Conservation (phyloP, 2,329 filamentous ascomycete species). For the Colletotrichum limetticola region DNA sequence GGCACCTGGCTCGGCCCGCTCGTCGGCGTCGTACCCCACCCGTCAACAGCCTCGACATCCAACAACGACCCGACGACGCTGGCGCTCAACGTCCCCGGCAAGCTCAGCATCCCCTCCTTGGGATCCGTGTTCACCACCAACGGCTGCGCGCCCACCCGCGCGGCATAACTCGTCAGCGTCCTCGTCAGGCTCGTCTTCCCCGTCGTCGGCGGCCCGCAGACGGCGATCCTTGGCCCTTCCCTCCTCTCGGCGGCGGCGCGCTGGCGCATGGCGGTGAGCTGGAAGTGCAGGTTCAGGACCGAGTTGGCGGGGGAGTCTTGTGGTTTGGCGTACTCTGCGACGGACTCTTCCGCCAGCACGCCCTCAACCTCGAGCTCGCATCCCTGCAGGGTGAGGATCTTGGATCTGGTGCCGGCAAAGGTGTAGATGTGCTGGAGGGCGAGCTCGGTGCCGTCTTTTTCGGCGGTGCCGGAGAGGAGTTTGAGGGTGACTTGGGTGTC, state of each 20-base stretch:
- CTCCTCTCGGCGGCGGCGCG: slow-evolving; percentile 59
- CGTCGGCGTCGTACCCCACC: slow-evolving; percentile 90
- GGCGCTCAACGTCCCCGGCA: slow-evolving; percentile 86
- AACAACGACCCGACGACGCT: slow-evolving; percentile 89
- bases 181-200: slow-evolving; percentile 88
- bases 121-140: slow-evolving; percentile 88
- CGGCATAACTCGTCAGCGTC: slow-evolving; percentile 82
- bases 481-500: slow-evolving; percentile 59
- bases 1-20: slow-evolving; percentile 89
- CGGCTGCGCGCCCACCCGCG: slow-evolving; percentile 78
- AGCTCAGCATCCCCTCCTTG: slow-evolving; percentile 79
- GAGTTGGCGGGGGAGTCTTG: slow-evolving; percentile 85
- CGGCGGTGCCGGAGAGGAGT: slow-evolving; percentile 84
- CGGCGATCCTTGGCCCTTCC: slow-evolving; percentile 82
- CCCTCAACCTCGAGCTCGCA: slow-evolving; percentile 84
- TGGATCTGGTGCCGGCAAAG: slow-evolving; percentile 84
- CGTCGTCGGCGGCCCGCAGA: slow-evolving; percentile 80
- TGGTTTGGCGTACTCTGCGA: slow-evolving; percentile 72
- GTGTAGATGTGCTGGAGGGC: slow-evolving; percentile 82
- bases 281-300: slow-evolving; percentile 88
- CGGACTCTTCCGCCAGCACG: slow-evolving; percentile 61
- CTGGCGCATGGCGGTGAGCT: slow-evolving; percentile 78
- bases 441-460: slow-evolving; percentile 95
- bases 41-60: slow-evolving; percentile 81
- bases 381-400: slow-evolving; percentile 92